Conservation (phyloP, 306 rosid species). For the Malus orientalis region DNA sequence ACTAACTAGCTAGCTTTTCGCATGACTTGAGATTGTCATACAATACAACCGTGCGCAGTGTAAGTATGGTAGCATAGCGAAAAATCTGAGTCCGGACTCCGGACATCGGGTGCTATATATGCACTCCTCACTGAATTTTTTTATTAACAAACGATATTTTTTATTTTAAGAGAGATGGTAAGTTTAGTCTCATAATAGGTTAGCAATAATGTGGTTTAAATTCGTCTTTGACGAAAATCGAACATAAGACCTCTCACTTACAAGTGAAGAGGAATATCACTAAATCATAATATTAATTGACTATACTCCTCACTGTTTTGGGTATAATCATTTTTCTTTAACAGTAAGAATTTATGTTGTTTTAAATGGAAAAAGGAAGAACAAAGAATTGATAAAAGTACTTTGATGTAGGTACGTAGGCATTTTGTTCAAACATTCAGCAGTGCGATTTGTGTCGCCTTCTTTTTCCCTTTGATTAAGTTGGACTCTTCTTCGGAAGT, state of each 20-base stretch:
- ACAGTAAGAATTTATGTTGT: background rate
- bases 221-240: accelerated
- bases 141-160: no score
- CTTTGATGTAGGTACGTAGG: background rate
- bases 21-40: background rate
- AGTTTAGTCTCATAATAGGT: no score
- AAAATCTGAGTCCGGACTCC: background rate
- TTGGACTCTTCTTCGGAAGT: background rate
- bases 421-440: background rate
- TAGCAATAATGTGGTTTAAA: no score
- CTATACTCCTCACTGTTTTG: background rate
- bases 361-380: background rate
- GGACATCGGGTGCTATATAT: background rate
- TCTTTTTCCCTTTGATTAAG: background rate
- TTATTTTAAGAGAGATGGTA: no score
- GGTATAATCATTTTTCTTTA: background rate
- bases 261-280: no score
- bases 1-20: background rate
- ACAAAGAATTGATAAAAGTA: background rate
- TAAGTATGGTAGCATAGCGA: background rate
- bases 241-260: no score
- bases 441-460: constrained; percentile 11
- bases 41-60: constrained; percentile 6
- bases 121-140: background rate
- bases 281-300: no score